Evolutionary conservation across 108 stramenopile species (phyloP).

Genomic region (Aurantiochytrium sp.): DNA sequence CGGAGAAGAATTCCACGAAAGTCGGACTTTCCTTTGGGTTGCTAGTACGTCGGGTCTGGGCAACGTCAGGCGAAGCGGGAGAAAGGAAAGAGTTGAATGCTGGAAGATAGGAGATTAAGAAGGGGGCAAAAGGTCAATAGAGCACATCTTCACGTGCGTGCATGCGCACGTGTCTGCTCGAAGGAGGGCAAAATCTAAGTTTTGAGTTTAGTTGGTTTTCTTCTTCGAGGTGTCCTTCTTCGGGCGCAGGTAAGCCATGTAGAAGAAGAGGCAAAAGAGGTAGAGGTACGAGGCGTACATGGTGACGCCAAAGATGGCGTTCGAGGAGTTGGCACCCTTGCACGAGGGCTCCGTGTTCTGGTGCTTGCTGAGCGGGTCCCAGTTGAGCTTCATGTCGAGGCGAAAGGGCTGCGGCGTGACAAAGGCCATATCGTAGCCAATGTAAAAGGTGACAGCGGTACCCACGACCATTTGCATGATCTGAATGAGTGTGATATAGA

Average conservation of each 20-base stretch:
- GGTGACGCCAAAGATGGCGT: background rate
- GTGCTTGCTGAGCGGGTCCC: background rate
- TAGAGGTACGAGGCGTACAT: constrained; percentile 21
- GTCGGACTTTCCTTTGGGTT: too few species aligned
- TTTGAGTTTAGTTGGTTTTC: background rate
- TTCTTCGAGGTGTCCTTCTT: background rate
- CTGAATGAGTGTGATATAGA: constrained; percentile 76
- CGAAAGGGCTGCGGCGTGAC: background rate
- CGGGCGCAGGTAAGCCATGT: background rate
- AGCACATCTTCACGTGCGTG: too few species aligned
- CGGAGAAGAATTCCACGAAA: too few species aligned
- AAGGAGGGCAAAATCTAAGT: too few species aligned
- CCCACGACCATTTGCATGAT: constrained; percentile 92
- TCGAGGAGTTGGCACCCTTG: background rate
- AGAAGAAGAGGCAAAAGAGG: constrained; percentile 22
- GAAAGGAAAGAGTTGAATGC: too few species aligned
- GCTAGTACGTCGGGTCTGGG: too few species aligned
- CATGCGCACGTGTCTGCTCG: too few species aligned
- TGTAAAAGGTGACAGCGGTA: background rate
- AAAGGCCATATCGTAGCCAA: background rate
- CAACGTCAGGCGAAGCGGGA: too few species aligned
- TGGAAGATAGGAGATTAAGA: too few species aligned
- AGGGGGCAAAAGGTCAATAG: too few species aligned
- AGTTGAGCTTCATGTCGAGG: background rate
- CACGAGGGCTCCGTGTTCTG: background rate